Base-by-base conservation (phyloP, 1,139 yeast species). In the Suhomyces terraborum region DNA sequence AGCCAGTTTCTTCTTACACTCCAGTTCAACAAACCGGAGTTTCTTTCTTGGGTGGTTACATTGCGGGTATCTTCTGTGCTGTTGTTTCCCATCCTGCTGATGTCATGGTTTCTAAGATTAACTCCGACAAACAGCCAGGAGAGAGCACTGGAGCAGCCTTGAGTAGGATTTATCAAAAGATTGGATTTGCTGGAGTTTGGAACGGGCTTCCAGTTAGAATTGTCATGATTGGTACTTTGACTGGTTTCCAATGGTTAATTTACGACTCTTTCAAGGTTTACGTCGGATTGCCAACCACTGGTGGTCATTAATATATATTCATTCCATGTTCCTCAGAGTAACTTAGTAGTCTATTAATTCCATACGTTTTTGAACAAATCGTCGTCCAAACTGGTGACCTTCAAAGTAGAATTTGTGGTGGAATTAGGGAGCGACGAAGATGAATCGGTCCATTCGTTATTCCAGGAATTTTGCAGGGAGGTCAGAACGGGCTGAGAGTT, bases 61-160 rank as follows among this genome's bases (percentile, higher is more conserved):
- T 89, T 63, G 98, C 97, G 21, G 98, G 97, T 81, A 83, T 91
- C 45, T 80, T 88, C 71, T 89, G 97, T 74, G 97, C 97, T 18
- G 69, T 85, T 41, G 94, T 88, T 14, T 89, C 96, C 18, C 97
- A 91, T 66, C 98, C 98, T 32, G 97, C 97, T 29, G 98, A 91
- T 67, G 96, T 89, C 33, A 84, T 91, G 95, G 97, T 91, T 27
- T 87, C 96, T 41, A 87, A 89, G 76, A 79, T 91, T 56, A 89
- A 87, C 61, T 75, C 85, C 45, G 93, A 86, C 50, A 82, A 83
- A 58, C 68, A 73, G 53, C 71, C 84, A 22, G 77, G 77, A 42
- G 96, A 88, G 67, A 59, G 83, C 6, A 73, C 78, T 56, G 83
- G 83, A 31, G 69, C 71, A 36, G 95, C 95, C 13, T 73, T 85